These are phyloP conservation scores for Xylariaceae sp. DNA, from an alignment of 2,329 filamentous ascomycete species.

Conservation along the genomic window DNA sequence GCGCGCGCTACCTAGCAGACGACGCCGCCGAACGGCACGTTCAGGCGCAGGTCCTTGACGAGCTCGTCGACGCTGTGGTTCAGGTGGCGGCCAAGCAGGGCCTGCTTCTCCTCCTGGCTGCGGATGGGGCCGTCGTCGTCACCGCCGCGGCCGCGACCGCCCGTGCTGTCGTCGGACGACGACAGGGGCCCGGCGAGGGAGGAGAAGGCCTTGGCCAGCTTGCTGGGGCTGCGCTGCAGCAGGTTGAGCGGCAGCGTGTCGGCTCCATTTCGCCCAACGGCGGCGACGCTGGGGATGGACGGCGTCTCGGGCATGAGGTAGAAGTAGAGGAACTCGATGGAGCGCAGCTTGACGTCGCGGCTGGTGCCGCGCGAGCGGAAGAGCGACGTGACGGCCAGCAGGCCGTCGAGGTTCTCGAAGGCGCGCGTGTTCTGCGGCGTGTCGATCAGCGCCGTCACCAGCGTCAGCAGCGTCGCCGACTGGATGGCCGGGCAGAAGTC, in stretches of 20 bases:
- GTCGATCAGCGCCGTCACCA: conserved; percentile 83
- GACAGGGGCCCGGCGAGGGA: conserved; percentile 18
- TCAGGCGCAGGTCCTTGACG: conserved; percentile 75
- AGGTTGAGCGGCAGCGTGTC: conserved; percentile 43
- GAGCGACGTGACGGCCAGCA: conserved; percentile 83
- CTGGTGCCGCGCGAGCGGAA: conserved; percentile 85
- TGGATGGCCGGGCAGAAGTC: conserved; percentile 89
- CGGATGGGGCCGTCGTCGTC: conserved; percentile 41
- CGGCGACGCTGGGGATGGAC: conserved; percentile 43
- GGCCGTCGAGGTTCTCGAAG: conserved; percentile 85
- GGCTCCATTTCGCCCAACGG: too few relatives aligned
- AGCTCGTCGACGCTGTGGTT: conserved; percentile 79
- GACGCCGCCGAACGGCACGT: conserved; percentile 55
- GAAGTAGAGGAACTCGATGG: conserved; percentile 97
- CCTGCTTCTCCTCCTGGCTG: conserved; percentile 75
- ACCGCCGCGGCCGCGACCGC: conserved; percentile 25
- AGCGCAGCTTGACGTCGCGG: conserved; percentile 85
- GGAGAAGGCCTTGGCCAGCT: conserved; percentile 52
- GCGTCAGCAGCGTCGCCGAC: conserved; percentile 78
- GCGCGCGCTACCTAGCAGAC: too few relatives aligned
- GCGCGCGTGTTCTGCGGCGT: conserved; percentile 81
- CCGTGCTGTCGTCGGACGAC: conserved; percentile 6
- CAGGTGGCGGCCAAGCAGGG: conserved; percentile 66
- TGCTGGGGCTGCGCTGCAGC: conserved; percentile 61
- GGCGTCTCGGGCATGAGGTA: conserved; percentile 91